These are phyloP conservation scores for Sarcomyxa edulis DNA, from an alignment of 768 basidiomycete genomes.

Conservation along the genomic window DNA sequence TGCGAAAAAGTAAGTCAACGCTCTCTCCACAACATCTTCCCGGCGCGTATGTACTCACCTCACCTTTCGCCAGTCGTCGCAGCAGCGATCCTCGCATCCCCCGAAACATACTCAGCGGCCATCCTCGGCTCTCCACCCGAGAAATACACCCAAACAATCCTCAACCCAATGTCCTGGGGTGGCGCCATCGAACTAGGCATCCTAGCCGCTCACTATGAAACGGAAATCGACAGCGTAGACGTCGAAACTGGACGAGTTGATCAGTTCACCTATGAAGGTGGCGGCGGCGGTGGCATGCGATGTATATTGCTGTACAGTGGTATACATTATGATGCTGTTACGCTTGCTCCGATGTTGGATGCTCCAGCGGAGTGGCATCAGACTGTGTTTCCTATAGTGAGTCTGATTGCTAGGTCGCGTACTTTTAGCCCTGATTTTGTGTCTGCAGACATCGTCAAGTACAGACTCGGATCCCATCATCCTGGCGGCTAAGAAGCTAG, in stretches of 20 bases:
- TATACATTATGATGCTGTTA: slow-evolving; percentile 93
- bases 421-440: neutral
- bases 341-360: slow-evolving; percentile 70
- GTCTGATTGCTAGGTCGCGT: slow-evolving; percentile 12
- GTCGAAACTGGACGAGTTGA: slow-evolving; percentile 91
- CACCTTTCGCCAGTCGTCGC: slow-evolving; percentile 59
- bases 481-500: slow-evolving; percentile 64
- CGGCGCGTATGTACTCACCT: slow-evolving; percentile 1
- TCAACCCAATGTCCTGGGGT: slow-evolving; percentile 82
- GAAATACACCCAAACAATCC: slow-evolving; percentile 79
- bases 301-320: slow-evolving; percentile 90
- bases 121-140: slow-evolving; percentile 76
- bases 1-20: slow-evolving; percentile 73
- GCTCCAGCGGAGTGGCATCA: slow-evolving; percentile 89
- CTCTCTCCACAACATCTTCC: neutral
- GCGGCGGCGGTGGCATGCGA: slow-evolving; percentile 33
- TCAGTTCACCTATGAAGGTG: slow-evolving; percentile 9
- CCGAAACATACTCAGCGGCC: slow-evolving; percentile 73
- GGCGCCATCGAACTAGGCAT: slow-evolving; percentile 92
- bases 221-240: slow-evolving; percentile 88
- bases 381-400: slow-evolving; percentile 66
- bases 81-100: slow-evolving; percentile 69
- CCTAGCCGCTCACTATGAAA: slow-evolving; percentile 73
- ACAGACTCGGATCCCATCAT: slow-evolving; percentile 51
- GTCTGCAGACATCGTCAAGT: slow-evolving; percentile 20